Evolutionary conservation across 148 eudicot species (phyloP), one percentile per base, ranked within the genome.

Genomic region (Persicaria maculosa): DNA sequence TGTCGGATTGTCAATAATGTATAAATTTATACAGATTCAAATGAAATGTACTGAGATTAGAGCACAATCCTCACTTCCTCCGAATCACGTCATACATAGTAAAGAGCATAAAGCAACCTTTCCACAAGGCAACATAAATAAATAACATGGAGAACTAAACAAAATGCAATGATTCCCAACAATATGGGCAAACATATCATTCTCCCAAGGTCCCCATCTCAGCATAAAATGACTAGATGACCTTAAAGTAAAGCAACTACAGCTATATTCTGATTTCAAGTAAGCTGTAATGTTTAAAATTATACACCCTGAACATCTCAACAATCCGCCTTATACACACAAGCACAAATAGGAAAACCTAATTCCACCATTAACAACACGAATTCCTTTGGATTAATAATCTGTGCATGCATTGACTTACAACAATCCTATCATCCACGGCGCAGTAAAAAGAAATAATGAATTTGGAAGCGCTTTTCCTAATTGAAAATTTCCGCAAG

Each of bases 311-410:
- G 12, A 10, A 48, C 52, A 10, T 48, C 52, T 48, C 52, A 48
- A 48, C 52, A 48, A 48, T 48, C 40, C 40, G 3, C 40, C 40
- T 31, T 31, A 3, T 31, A 31, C 40, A 31, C n/a, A 9, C 57
- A 9, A 52, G 57, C 57, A 0, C 57, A 52, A 59, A 59, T 59
- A 7, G 19, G 19, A 5, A n/a, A 1, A 59, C 36, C 65, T 59
- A 59, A 59, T 59, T 59, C 65, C 65, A 59, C 20, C 65, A 59
- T 22, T n/a, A 59, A 16, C 65, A n/a, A 52, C 11, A 10, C 57
- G 57, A 52, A 6, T 16, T 52, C 57, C 57, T 9, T 9, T 52
- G n/a, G 57, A 31, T 31, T 31, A 31, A 3, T 31, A 31, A 31
- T 31, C 40, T 31, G 40, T 31, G 40, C 40, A 48, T 48, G 15